Evolutionary conservation across 2,329 filamentous ascomycete genomes (phyloP).

Genomic region (Trichophyton benhamiae): DNA sequence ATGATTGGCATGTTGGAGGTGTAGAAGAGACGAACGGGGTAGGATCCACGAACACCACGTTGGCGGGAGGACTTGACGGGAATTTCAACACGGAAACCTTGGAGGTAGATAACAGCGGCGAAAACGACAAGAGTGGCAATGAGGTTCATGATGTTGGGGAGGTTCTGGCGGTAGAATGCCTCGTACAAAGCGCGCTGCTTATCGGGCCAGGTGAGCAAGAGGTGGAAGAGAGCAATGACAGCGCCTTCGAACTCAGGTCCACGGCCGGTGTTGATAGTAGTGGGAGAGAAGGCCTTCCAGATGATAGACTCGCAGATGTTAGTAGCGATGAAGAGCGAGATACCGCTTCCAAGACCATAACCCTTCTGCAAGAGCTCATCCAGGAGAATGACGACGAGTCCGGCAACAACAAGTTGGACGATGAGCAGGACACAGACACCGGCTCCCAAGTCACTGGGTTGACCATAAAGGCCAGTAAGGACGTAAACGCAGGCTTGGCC

Average conservation of each 20-base stretch:
- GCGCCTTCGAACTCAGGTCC: conserved; percentile 61
- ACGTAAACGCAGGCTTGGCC: conserved; percentile 97
- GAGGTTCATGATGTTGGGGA: conserved; percentile 99
- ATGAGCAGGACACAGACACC: conserved; percentile 98
- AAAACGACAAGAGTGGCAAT: conserved; percentile 87
- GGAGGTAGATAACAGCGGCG: conserved; percentile 95
- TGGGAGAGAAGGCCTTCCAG: conserved; percentile 99
- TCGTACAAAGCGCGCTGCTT: conserved; percentile 97
- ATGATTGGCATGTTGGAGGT: conserved; percentile 99
- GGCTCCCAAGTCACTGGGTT: conserved; percentile 88
- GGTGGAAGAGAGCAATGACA: conserved; percentile 15
- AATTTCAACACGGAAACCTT: conserved; percentile 99
- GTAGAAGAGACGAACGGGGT: conserved; percentile 98
- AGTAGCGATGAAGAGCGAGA: conserved; percentile 98
- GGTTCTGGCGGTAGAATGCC: conserved; percentile 98
- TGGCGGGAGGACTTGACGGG: conserved; percentile 99
- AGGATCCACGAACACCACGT: conserved; percentile 94
- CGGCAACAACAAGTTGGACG: conserved; percentile 92
- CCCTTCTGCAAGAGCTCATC: conserved; percentile 99
- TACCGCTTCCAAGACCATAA: conserved; percentile 94
- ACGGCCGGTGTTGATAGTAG: conserved; percentile 97
- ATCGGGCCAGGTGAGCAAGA: conserved; percentile 71
- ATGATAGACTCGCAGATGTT: conserved; percentile 99
- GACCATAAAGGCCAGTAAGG: conserved; percentile 93
- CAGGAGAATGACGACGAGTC: conserved; percentile 96